A percentile compares a stretch with the other conserved stretches of the same genome.
Conservation (phyloP, 192 early-diverging fungal genomes). For the Coemansia sp. region DNA sequence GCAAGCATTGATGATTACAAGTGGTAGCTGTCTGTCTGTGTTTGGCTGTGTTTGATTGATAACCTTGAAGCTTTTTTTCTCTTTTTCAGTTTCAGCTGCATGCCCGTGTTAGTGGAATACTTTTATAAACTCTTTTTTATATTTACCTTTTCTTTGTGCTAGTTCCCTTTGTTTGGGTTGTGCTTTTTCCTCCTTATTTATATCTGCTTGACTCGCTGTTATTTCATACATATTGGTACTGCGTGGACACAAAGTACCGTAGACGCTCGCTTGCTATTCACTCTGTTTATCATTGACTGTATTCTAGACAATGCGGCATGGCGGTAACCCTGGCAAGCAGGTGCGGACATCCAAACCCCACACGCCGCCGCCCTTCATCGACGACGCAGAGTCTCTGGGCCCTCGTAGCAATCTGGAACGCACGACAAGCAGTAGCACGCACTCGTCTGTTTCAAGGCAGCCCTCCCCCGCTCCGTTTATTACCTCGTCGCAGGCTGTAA, state of each 20-base stretch:
- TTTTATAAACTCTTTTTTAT: neutral
- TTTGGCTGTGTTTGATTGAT: constrained; percentile 7
- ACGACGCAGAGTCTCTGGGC: constrained; percentile 1
- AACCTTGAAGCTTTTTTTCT: neutral
- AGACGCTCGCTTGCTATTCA: neutral
- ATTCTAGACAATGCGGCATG: neutral
- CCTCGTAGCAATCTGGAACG: neutral
- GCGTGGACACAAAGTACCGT: neutral
- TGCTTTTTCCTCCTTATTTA: neutral
- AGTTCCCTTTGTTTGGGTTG: neutral
- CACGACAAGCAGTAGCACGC: constrained; percentile 2
- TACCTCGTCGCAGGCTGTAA: neutral
- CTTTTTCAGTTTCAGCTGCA: neutral
- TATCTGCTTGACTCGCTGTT: neutral
- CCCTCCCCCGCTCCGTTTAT: constrained; percentile 2
- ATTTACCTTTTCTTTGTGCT: neutral
- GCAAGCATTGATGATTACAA: neutral
- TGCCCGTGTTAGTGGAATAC: neutral
- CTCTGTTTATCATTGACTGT: too few relatives aligned
- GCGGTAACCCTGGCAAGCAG: constrained; percentile 27
- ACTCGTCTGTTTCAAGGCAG: constrained; percentile 3
- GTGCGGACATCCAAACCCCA: constrained; percentile 16
- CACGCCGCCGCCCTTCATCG: neutral
- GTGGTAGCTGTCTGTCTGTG: neutral
- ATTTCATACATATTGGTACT: neutral